Base-by-base conservation (phyloP, 371 early-diverging fungal species). In the Rhizopus microsporus region DNA sequence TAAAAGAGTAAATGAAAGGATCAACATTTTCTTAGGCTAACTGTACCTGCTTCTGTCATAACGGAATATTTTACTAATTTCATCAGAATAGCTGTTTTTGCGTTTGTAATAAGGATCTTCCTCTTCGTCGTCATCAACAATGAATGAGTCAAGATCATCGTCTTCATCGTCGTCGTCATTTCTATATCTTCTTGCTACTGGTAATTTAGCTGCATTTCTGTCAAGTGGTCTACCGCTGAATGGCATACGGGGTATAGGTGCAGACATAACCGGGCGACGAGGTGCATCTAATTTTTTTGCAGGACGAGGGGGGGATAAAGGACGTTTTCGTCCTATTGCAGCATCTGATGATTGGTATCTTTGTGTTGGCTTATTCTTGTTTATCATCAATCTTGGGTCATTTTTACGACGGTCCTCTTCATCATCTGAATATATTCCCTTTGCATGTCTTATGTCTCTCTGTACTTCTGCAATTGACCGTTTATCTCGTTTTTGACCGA, bases 11-110 rank as follows among this genome's bases (percentile, higher is more conserved):
- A 2, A 15, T 15, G n/a, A 8, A 8, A n/a, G 44, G 38, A 37
- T 37, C 10, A 37, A 6, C 38, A 37, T 37, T 12, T 17, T n/a
- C 31, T 10, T 39, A 29, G 9, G 0, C 15, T n/a, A 3, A 4
- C n/a, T 48, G 17, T 65, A 65, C 65, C 55, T 65, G 16, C 16
- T 60, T 54, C 57, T 63, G 50, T 78, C 69, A 54, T 78, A 78
- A 23, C 79, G 72, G 51, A 82, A 84, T 43, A 82, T 70, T 5
- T 68, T 54, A 9, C 79, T 70, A 52, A 82, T 78, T 17, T 81
- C 81, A 51, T 66, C 70, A 1, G 79, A 77, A 37, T 69, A 68
- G 16, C 56, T 52, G 15, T 62, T 42, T 50, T 51, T 35, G 1
- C 54, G 52, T 50, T 59, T 53, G 3, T 53, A 31, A 50, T 60